These are phyloP conservation scores for Tubosaeta sp. DNA, from an alignment of 768 basidiomycete genomes.

Conservation along the genomic window DNA sequence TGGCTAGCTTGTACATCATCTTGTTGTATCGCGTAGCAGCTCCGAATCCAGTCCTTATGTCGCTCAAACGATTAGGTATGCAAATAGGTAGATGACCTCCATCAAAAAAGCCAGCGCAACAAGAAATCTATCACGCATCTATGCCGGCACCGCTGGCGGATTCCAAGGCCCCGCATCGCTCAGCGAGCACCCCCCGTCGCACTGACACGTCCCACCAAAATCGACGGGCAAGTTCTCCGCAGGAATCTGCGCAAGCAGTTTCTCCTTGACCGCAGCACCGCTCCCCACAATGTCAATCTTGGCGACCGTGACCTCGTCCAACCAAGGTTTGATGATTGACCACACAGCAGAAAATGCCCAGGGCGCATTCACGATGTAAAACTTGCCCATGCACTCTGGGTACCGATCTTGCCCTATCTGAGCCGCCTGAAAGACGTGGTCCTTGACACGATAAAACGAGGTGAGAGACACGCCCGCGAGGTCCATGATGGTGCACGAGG, in stretches of 20 bases:
- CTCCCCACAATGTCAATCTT: slow-evolving; percentile 91
- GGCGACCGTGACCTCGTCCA: slow-evolving; percentile 90
- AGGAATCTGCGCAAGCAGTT: slow-evolving; percentile 78
- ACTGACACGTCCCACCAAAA: slow-evolving; percentile 80
- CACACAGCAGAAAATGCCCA: slow-evolving; percentile 90
- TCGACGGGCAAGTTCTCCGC: slow-evolving; percentile 79
- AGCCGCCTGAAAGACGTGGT: slow-evolving; percentile 76
- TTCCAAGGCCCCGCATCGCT: slow-evolving; percentile 95
- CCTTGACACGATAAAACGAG: slow-evolving; percentile 88
- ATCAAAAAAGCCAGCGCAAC: neutral
- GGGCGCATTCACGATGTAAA: slow-evolving; percentile 98
- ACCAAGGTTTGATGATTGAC: slow-evolving; percentile 85
- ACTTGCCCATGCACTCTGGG: slow-evolving; percentile 94
- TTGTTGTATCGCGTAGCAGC: neutral
- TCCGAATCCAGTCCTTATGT: slow-evolving; percentile 4
- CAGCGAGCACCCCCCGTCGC: slow-evolving; percentile 76
- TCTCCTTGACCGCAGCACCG: slow-evolving; percentile 54
- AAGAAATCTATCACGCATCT: slow-evolving; percentile 8
- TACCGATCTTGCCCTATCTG: slow-evolving; percentile 87
- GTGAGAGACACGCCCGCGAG: slow-evolving; percentile 64
- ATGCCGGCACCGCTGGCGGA: slow-evolving; percentile 14
- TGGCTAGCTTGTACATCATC: neutral
- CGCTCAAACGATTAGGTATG: slow-evolving; percentile 29
- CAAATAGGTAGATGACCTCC: slow-evolving; percentile 27
- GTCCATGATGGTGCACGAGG: slow-evolving; percentile 96